Evolutionary conservation across 345 rosid genomes (phyloP).

Genomic region (Salix exigua): DNA sequence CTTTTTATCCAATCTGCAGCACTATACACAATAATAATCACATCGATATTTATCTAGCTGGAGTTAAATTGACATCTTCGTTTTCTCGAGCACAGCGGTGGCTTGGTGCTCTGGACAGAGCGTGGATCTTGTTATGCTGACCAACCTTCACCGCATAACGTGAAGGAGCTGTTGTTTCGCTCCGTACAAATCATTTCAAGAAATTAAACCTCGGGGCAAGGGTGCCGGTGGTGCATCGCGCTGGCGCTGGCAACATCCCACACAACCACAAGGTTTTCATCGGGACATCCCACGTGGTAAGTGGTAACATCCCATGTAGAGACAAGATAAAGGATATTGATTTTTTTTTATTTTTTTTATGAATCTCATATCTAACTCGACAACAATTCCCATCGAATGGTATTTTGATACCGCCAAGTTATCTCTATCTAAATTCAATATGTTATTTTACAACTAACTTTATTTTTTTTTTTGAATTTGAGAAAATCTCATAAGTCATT

Average conservation of each 20-base stretch:
- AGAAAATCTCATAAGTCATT: no score
- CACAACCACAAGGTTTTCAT: neutral
- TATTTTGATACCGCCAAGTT: neutral
- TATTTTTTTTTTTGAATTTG: no score
- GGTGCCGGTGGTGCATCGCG: neutral
- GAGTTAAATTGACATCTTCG: no score
- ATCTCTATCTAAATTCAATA: no score
- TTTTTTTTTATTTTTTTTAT: no score
- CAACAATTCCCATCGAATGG: neutral
- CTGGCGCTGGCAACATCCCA: neutral
- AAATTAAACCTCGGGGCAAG: no score
- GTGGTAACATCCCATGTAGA: neutral
- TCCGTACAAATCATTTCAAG: neutral
- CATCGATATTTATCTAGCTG: no score
- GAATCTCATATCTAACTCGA: neutral
- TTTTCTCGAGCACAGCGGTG: neutral
- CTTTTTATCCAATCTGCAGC: no score
- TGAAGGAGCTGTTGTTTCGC: neutral
- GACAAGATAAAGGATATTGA: neutral
- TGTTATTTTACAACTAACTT: no score
- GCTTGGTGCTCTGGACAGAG: neutral
- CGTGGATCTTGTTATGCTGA: neutral
- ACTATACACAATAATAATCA: no score
- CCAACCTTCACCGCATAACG: neutral
- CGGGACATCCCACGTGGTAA: neutral